These are phyloP conservation scores for Kandelia obovata DNA, from an alignment of 345 rosid genomes.

Conservation along the genomic window DNA sequence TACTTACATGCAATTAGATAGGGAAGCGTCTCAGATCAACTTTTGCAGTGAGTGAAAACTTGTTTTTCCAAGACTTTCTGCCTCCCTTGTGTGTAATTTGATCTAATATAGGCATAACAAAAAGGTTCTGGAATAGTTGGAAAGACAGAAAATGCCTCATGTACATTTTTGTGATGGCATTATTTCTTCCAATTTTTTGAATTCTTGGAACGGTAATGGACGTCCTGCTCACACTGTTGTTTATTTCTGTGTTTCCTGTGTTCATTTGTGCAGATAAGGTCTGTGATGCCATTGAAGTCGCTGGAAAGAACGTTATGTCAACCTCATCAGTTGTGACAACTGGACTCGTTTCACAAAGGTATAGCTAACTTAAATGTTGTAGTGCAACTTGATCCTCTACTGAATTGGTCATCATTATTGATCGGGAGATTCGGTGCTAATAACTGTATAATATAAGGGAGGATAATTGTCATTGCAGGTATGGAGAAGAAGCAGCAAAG, in stretches of 20 bases:
- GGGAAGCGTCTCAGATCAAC: no score
- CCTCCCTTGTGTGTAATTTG: no score
- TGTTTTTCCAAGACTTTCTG: no score
- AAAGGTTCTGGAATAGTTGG: background rate
- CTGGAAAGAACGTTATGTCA: constrained; percentile 89
- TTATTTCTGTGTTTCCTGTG: background rate
- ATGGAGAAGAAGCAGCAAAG: constrained; percentile 70
- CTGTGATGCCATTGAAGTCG: constrained; percentile 87
- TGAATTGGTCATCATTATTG: background rate
- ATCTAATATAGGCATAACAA: no score
- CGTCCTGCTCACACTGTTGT: background rate
- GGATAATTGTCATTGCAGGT: constrained; percentile 37
- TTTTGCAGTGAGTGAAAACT: no score
- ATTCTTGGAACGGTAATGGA: background rate
- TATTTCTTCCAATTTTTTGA: background rate
- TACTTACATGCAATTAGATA: no score
- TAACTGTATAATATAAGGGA: no score
- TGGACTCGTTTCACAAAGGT: constrained; percentile 76
- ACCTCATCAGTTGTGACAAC: constrained; percentile 84
- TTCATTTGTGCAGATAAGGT: constrained; percentile 42
- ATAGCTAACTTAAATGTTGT: background rate
- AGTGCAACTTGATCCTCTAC: background rate
- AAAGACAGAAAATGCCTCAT: background rate
- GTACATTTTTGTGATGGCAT: background rate
- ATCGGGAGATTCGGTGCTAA: background rate